Evolutionary conservation across 306 rosid genomes (phyloP).

Genomic region (Canavalia gladiata): DNA sequence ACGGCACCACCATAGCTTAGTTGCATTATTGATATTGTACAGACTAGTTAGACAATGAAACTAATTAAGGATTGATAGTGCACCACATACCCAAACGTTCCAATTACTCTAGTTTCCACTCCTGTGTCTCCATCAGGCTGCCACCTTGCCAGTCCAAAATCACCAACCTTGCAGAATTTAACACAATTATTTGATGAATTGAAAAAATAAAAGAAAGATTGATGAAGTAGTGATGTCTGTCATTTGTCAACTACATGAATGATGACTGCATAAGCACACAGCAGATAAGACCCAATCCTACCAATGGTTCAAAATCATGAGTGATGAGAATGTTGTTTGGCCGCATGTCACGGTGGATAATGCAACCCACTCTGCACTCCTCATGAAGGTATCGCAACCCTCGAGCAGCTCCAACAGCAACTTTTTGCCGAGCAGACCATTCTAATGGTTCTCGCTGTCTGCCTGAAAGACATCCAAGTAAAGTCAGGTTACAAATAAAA

Average conservation of each 20-base stretch:
- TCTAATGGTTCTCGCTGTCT: slow-evolving; percentile 71
- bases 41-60: slow-evolving; percentile 19
- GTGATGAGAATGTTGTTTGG: slow-evolving; percentile 99
- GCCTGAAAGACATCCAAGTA: slow-evolving; percentile 63
- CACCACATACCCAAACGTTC: slow-evolving; percentile 87
- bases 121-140: slow-evolving; percentile 97
- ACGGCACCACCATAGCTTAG: slow-evolving; percentile 37
- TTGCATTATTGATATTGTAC: slow-evolving; percentile 34
- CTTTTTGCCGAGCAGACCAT: slow-evolving; percentile 94
- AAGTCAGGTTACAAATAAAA: slow-evolving; percentile 47
- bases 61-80: neutral
- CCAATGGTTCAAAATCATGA: slow-evolving; percentile 99
- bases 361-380: slow-evolving; percentile 99
- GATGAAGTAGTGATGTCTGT: slow-evolving; percentile 8
- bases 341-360: slow-evolving; percentile 98
- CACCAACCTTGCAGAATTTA: slow-evolving; percentile 80
- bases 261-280: neutral
- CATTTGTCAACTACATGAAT: neutral
- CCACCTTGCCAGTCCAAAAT: slow-evolving; percentile 99
- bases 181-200: neutral
- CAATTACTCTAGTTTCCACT: slow-evolving; percentile 96
- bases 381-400: slow-evolving; percentile 98
- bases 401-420: slow-evolving; percentile 98
- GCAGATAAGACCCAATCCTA: slow-evolving; percentile 39
- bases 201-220: slow-evolving; percentile 2